A percentile compares a stretch with the other conserved stretches of the same genome.
These are phyloP conservation scores for Firmiana major DNA, from an alignment of 345 rosid species.

Conservation along the genomic window DNA sequence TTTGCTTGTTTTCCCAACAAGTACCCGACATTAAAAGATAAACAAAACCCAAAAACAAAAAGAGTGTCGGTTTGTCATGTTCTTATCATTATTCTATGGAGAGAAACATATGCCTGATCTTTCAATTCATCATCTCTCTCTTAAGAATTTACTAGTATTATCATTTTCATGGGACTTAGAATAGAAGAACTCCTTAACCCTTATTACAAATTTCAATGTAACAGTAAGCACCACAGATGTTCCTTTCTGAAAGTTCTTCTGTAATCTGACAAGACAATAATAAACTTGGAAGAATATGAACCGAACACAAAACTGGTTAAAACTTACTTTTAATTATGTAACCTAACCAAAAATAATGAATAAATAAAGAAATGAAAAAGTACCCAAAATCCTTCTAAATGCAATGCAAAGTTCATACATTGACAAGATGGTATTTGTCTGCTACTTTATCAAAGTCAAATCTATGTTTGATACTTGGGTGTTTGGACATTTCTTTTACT, in stretches of 20 bases:
- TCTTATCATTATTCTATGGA: background rate
- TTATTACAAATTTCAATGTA: background rate
- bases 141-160: background rate
- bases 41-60: background rate
- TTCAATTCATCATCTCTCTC: background rate
- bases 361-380: too few species aligned
- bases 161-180: too few species aligned
- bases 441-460: background rate
- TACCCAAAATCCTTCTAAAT: background rate
- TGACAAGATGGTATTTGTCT: background rate
- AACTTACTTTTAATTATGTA: too few species aligned
- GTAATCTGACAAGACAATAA: background rate
- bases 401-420: background rate
- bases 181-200: too few species aligned
- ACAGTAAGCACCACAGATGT: background rate
- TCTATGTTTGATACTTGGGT: background rate
- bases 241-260: background rate
- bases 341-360: too few species aligned
- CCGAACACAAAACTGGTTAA: too few species aligned
- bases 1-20: background rate
- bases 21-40: background rate
- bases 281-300: background rate
- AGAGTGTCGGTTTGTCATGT: slow-evolving; percentile 10
- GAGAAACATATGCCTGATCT: background rate
- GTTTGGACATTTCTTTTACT: background rate